These are phyloP conservation scores for Calendula officinalis DNA, from an alignment of 129 eudicot genomes.

Conservation along the genomic window DNA sequence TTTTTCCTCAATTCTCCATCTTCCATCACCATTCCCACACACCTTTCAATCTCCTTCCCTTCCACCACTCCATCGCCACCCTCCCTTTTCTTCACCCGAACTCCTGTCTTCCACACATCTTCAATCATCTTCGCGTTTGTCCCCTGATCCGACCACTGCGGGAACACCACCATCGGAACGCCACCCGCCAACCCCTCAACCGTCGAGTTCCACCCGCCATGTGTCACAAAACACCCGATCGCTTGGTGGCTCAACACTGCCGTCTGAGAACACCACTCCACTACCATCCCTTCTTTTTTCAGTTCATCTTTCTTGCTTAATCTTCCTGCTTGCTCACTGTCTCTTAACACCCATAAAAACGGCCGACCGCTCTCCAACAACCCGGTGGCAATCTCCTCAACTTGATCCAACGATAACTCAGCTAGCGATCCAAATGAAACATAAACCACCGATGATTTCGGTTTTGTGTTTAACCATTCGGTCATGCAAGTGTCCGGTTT, in stretches of 20 bases:
- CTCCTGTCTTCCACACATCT: too few relatives aligned
- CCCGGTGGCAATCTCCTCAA: conserved; percentile 3
- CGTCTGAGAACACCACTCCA: conserved; percentile 7
- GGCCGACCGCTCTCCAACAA: background rate
- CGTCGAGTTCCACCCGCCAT: too few relatives aligned
- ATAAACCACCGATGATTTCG: too few relatives aligned
- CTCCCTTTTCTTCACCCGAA: too few relatives aligned
- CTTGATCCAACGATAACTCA: background rate
- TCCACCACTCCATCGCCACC: conserved; percentile 4
- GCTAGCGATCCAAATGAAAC: conserved; percentile 7
- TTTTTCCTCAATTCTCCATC: background rate
- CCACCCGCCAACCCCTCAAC: too few relatives aligned
- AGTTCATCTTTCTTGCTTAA: conserved; percentile 6
- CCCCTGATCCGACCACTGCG: too few relatives aligned
- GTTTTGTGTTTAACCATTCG: conserved; percentile 8
- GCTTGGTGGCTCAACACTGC: conserved; percentile 1
- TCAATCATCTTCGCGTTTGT: too few relatives aligned
- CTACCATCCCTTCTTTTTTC: conserved; percentile 3
- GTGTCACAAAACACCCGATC: conserved; percentile 9
- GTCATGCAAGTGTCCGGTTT: background rate
- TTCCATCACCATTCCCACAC: background rate
- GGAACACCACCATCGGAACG: too few relatives aligned
- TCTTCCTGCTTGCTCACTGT: background rate
- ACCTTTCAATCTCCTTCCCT: conserved; percentile 8
- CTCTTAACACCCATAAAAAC: conserved; percentile 13